Conservation (phyloP, 768 basidiomycete species). For the Leccinum barrowsii region DNA sequence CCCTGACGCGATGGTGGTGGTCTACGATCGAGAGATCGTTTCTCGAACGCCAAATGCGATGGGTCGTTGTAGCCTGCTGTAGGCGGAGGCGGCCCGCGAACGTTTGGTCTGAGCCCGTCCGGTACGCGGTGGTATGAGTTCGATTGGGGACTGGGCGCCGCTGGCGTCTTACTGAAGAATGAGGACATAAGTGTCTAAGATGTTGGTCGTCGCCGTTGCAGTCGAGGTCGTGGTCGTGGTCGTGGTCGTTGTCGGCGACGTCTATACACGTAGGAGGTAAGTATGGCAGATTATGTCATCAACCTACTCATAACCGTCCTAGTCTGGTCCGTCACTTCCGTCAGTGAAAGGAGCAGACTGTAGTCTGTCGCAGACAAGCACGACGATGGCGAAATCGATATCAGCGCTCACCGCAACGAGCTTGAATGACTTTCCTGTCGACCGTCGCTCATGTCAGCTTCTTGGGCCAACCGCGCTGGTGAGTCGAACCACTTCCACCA, state of each 20-base stretch:
- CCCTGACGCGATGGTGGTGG: constrained; percentile 32
- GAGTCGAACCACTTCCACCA: constrained; percentile 13
- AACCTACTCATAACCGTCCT: not conserved
- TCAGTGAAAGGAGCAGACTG: not conserved
- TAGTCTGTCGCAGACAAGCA: not conserved
- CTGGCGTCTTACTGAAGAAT: constrained; percentile 45
- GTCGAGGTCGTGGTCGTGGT: no score
- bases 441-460: constrained; percentile 41
- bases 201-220: not conserved
- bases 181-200: constrained; percentile 18
- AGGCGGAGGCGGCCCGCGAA: constrained; percentile 32
- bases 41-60: constrained; percentile 47
- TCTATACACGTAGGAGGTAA: no score
- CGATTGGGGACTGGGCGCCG: constrained; percentile 30
- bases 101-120: constrained; percentile 35
- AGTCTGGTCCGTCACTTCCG: not conserved
- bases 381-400: constrained; percentile 9
- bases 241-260: no score
- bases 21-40: constrained; percentile 42
- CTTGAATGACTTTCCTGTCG: constrained; percentile 34
- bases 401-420: constrained; percentile 2
- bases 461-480: constrained; percentile 48
- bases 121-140: constrained; percentile 45
- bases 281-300: not conserved
- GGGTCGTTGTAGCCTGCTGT: constrained; percentile 54